Evolutionary conservation across 371 early-diverging fungal species (phyloP).

Genomic region (Syncephalastrum monosporum): DNA sequence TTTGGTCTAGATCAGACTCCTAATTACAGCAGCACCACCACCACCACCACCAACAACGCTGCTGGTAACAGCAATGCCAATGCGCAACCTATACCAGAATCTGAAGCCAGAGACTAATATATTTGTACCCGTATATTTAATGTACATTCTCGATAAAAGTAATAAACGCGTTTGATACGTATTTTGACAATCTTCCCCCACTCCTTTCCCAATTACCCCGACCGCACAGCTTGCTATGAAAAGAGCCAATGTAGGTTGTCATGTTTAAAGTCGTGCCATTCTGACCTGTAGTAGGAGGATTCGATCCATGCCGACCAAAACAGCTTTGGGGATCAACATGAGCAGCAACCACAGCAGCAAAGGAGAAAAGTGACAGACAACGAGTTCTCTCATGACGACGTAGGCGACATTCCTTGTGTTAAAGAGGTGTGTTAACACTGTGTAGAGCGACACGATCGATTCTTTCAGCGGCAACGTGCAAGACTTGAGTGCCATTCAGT

Average conservation of each 20-base stretch:
- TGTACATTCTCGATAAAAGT: background rate
- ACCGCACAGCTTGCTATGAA: no score
- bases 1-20: constrained; percentile 26
- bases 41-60: constrained; percentile 5
- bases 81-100: background rate
- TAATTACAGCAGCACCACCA: constrained; percentile 6
- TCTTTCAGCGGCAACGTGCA: no score
- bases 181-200: no score
- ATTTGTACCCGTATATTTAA: constrained; percentile 1
- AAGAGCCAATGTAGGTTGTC: no score
- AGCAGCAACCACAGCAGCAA: no score
- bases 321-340: no score
- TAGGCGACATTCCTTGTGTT: background rate
- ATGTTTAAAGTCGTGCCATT: no score
- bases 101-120: background rate
- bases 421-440: background rate
- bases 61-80: background rate
- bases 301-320: no score
- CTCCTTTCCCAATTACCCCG: no score
- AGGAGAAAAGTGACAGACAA: background rate
- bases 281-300: no score
- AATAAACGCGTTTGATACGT: constrained; percentile 3
- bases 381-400: background rate
- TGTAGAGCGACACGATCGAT: no score
- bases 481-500: background rate